Percentiles rank a stretch among this genome's conserved stretches.
Evolutionary conservation across 202 grass and related monocot species (phyloP).

Genomic region (Schoenoplectus tabernaemontani): DNA sequence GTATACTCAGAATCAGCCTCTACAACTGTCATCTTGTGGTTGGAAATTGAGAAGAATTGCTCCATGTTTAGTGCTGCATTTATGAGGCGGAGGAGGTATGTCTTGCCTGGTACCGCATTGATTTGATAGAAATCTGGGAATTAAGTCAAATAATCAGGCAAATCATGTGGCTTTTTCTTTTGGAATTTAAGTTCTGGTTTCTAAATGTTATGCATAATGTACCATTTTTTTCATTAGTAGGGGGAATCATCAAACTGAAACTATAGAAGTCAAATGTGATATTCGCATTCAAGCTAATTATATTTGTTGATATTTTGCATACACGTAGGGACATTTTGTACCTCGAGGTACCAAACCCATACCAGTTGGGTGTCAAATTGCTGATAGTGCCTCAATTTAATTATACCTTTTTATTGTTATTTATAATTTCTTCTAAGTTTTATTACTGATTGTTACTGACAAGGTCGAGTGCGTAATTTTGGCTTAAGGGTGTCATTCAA

Average conservation of each 20-base stretch:
- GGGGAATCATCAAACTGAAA: not conserved
- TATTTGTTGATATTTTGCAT: not conserved
- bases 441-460: not conserved
- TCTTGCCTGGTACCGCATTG: slow-evolving; percentile 31
- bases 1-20: slow-evolving; percentile 37
- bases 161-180: not conserved
- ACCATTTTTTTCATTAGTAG: not conserved
- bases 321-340: not conserved
- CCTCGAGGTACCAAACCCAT: not conserved
- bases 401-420: not conserved
- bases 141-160: not conserved
- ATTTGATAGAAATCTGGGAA: slow-evolving; percentile 30
- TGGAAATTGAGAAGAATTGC: slow-evolving; percentile 35
- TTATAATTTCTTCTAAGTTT: not conserved
- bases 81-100: slow-evolving; percentile 30
- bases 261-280: not conserved
- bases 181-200: not conserved
- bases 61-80: slow-evolving; percentile 34
- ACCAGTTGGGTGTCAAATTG: not conserved
- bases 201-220: not conserved
- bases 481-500: not conserved
- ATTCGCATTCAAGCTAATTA: not conserved
- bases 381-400: not conserved
- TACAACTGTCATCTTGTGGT: slow-evolving; percentile 37
- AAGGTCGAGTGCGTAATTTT: not conserved